Percentiles rank a stretch among this genome's conserved stretches.
Conservation (phyloP, 495 filamentous ascomycete species). For the Copromyces sp. region DNA sequence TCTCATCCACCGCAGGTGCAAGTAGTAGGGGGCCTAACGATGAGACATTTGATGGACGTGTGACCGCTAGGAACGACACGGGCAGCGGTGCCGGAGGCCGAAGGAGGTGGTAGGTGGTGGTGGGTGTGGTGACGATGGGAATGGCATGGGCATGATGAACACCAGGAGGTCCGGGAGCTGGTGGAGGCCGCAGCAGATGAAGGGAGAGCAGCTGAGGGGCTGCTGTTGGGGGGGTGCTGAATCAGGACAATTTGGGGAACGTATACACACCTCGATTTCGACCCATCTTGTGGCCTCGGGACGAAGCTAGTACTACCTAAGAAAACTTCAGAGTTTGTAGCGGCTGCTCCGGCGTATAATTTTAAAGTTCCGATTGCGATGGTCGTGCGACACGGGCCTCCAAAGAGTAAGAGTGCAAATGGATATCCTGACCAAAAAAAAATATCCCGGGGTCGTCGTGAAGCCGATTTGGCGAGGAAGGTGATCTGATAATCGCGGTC, state of each 20-base stretch:
- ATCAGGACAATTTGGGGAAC: not conserved
- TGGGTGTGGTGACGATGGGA: not conserved
- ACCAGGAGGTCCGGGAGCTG: not conserved
- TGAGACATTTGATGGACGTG: not conserved
- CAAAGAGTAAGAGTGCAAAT: not conserved
- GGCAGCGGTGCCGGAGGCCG: not conserved
- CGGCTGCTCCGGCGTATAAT: not conserved
- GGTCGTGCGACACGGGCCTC: not conserved
- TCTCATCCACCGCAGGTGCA: not conserved
- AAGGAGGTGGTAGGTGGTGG: not conserved
- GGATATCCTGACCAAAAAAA: not conserved
- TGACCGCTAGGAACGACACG: not conserved
- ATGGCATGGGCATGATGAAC: not conserved
- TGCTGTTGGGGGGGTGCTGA: not conserved
- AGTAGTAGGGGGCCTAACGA: not conserved
- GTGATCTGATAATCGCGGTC: not conserved
- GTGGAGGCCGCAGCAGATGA: not conserved
- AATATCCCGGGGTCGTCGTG: not conserved
- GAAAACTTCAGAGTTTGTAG: not conserved
- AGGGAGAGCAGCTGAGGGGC: not conserved
- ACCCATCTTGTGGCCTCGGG: conserved; percentile 21
- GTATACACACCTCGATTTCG: conserved; percentile 41
- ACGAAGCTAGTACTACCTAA: not conserved
- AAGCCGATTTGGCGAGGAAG: not conserved
- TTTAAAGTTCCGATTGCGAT: not conserved